These are phyloP conservation scores for Gossypium gossypioides DNA, from an alignment of 441 rosid species.

Conservation along the genomic window DNA sequence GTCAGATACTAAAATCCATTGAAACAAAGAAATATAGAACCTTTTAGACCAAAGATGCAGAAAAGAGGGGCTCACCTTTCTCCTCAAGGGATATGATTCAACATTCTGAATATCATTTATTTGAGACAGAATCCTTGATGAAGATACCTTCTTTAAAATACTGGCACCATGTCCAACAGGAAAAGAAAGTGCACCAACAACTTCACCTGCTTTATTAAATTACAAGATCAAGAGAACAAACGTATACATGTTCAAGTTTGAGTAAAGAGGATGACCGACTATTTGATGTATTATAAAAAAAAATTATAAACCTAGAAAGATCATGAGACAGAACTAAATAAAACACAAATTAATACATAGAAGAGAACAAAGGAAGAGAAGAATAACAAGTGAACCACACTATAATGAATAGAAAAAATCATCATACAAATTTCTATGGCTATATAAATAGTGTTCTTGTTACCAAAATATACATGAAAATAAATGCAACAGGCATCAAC, in stretches of 20 bases:
- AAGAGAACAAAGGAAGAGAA: not conserved
- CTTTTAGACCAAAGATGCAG: not conserved
- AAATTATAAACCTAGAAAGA: not conserved
- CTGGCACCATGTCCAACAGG: slow-evolving; percentile 66
- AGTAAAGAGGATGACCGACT: not conserved
- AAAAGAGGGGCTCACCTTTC: slow-evolving; percentile 47
- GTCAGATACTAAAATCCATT: not conserved
- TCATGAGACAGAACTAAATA: not conserved
- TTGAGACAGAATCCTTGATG: slow-evolving; percentile 68
- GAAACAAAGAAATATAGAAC: not conserved
- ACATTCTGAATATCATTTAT: slow-evolving; percentile 42
- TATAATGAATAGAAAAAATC: not conserved
- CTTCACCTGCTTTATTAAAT: slow-evolving; percentile 66
- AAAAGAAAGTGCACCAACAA: slow-evolving; percentile 81
- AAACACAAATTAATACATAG: not conserved
- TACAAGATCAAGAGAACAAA: slow-evolving; percentile 1
- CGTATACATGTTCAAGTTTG: slow-evolving; percentile 3
- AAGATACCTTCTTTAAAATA: slow-evolving; percentile 63
- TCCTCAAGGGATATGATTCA: slow-evolving; percentile 52
- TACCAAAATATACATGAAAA: not conserved
- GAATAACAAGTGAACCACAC: not conserved
- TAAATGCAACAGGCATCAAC: not conserved
- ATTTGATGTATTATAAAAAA: not conserved
- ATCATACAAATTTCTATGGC: not conserved
- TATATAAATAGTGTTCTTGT: not conserved